Base-by-base conservation (phyloP, 768 basidiomycete genomes). In the Kwoniella sp. region DNA sequence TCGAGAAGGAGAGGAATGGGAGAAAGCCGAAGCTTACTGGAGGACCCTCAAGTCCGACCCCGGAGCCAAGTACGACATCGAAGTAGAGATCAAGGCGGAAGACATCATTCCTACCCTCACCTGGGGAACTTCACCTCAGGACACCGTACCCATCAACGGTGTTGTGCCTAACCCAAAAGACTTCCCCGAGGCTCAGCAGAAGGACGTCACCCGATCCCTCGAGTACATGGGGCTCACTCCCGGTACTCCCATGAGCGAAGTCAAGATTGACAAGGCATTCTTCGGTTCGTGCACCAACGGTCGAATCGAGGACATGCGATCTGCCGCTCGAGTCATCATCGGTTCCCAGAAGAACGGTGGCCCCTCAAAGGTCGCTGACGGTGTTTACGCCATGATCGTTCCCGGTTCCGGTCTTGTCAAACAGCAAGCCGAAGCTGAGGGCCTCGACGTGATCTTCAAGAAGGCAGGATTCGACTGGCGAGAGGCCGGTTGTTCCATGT, bases 401-500 rank as follows among this genome's bases (percentile, higher is more conserved):
- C 92, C 92, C 1, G 92, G 92, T 25, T 94, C 92, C 15, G 92
- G 92, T 58, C 79, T 94, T 55, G 87, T 95, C 79, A 94, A 93
- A 76, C 87, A 90, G 73, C 92, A 94, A 73, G 91, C 92, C 22
- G 92, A 94, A 82, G 88, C 87, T 22, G 92, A 95, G 75, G 92
- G 92, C 26, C 83, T 95, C 65, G 91, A 93, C 73, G 84, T 85
- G 60, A 84, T 94, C 71, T 92, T 95, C 84, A 90, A 88, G 78
- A 88, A 89, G 50, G 92, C 92, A 37, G 92, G 92, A 31, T 95
- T 93, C 75, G 92, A 95, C 75, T 94, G 92, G 92, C 86, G 92
- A 57, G 92, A 95, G 81, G 92, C 92, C 31, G 92, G 92, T 34
- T 95, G 92, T 78, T 95, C 92, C 17, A 95, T 95, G 92, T 95